Evolutionary conservation across 2,329 filamentous ascomycete species (phyloP), one percentile per base, ranked within the genome.

Genomic region (Fusarium sp.): DNA sequence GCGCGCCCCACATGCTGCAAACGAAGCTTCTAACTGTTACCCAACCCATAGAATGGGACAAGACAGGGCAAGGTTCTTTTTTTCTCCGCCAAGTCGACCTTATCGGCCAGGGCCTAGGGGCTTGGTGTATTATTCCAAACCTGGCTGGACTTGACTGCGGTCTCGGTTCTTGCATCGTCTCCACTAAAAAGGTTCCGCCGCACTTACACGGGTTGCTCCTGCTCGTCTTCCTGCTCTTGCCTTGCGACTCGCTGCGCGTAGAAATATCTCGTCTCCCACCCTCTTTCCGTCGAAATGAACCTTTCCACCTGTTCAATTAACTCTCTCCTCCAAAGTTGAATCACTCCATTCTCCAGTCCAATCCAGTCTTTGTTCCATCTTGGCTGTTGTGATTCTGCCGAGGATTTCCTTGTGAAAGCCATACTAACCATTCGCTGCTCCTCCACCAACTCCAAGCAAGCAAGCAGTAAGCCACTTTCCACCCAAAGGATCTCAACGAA

Each of bases 241-340:
- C 45, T 45, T 38, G 36, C 41, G 44, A 37, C 53, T 52, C 44
- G 38, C 38, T 16, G 23, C 36, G 13, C 36, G 38, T 72, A 74
- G 72, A 74, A 74, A 74, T 74, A 74, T 66, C 62, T 45, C 51
- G 45, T 74, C 72, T 73, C 61, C 70, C 70, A 63, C 71, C 72
- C 66, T 61, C 59, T 57, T 60, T 53, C 47, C 52, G 45, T 46
- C 26, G 45, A 46, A 38, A 36, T 31, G 38, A 37, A 52, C 42
- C 52, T 28, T 69, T 49, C 47, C 33, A 36, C 41, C n/a, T 54
- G 55, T n/a, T 45, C 37, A 58, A 55, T 36, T 66, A 67, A 53
- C 50, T 60, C 26, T 60, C 37, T 26, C 30, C 38, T 49, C 26
- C 20, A 38, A 57, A 57, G 38, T 13, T 40, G 33, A 40, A 51